Percentiles rank a stretch among this genome's conserved stretches.
Conservation (phyloP, 495 filamentous ascomycete genomes). For the Hamigera avellanea region DNA sequence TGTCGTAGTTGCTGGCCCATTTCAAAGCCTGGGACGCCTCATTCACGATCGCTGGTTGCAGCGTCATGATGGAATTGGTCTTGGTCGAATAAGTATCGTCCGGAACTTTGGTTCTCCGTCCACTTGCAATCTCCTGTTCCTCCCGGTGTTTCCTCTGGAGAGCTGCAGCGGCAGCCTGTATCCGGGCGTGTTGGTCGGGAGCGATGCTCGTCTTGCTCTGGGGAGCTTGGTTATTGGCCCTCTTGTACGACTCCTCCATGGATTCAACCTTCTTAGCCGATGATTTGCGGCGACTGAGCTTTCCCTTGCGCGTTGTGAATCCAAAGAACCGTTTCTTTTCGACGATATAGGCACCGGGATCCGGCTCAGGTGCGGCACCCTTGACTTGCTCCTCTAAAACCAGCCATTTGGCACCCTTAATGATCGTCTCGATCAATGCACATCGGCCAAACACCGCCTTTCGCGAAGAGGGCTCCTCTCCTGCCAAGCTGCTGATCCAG, state of each 20-base stretch:
- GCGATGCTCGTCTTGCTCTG: constrained; percentile 81
- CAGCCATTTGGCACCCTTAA: constrained; percentile 75
- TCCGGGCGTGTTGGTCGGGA: constrained; percentile 83
- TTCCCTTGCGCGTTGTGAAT: constrained; percentile 61
- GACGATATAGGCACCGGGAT: constrained; percentile 74
- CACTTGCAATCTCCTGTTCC: constrained; percentile 35
- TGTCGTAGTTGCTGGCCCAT: constrained; percentile 70
- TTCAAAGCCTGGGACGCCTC: constrained; percentile 91
- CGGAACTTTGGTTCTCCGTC: constrained; percentile 11
- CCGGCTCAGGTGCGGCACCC: constrained; percentile 77
- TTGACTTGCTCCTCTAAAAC: constrained; percentile 94
- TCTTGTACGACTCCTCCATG: constrained; percentile 40
- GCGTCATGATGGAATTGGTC: constrained; percentile 84
- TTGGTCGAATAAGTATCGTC: constrained; percentile 50
- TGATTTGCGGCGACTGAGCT: constrained; percentile 57
- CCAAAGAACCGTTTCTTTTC: constrained; percentile 91
- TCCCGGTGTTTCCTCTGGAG: constrained; percentile 61
- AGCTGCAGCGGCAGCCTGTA: constrained; percentile 77
- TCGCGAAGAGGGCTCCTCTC: constrained; percentile 69
- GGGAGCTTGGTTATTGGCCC: constrained; percentile 33
- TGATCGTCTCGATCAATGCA: constrained; percentile 78
- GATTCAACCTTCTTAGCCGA: constrained; percentile 38
- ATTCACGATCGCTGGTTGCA: constrained; percentile 74
- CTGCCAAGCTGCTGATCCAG: constrained; percentile 93
- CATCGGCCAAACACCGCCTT: constrained; percentile 94